Base-by-base conservation (phyloP, 768 basidiomycete species). In the Tylopilus subfusipes region DNA sequence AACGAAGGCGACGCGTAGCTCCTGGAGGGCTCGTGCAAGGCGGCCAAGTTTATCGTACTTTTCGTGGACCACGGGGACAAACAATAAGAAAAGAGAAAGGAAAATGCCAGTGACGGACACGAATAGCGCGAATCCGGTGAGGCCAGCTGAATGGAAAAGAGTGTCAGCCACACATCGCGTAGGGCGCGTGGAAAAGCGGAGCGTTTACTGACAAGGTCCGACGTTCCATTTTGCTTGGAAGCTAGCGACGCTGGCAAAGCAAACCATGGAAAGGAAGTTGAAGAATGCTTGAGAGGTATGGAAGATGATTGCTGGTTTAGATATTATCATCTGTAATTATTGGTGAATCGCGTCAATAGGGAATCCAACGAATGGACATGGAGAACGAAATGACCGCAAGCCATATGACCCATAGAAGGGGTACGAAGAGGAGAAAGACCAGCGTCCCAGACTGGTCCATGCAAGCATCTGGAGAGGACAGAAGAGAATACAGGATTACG, bases 251-350 rank as follows among this genome's bases (percentile, higher is more conserved):
- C 88, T 86, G 9, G 90, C 95, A 62, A 92, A 93, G 66, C 92
- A 95, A 44, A 86, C 88, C 83, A 96, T 88, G 13, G 91, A 83
- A 43, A 98, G 79, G 67, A 98, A 97, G 69, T 88, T 86, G 83
- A 96, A 93, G 78, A 98, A 94, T 50, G 84, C 80, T 75, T 96
- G 89, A 3, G 82, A 84, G 29, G 81, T 69, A 68, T 89, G 84
- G 66, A 85, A 84, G 52, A 91, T 78, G 66, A 93, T 88, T 56
- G 84, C 78, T 8, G 88, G 85, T 75, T 91, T 92, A 22, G 89
- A 86, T 43, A 93, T 83, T 62, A 93, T 92, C 88, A 92, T 90
- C 91, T 93, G 61, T 19, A 61, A 52, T 53, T 19, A 22, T 30
- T 18, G 60, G 45, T 36, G 55, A 54, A 43, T 42, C 56, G 62